Evolutionary conservation across 352 stramenopile species (phyloP).

Genomic region (Globisporangium irregulare): DNA sequence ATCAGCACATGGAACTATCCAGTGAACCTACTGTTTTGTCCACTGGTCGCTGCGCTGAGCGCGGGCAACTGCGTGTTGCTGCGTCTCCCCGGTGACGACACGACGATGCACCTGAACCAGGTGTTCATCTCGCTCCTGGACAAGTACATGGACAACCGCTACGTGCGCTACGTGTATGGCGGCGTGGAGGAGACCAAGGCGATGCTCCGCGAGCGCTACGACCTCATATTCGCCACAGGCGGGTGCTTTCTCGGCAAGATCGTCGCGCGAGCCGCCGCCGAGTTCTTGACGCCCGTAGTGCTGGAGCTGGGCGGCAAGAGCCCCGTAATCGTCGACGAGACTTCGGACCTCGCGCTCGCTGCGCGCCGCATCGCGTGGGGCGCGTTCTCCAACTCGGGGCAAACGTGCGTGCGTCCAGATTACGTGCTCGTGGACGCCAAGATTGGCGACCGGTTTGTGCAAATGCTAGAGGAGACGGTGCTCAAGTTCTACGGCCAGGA

Average conservation of each 20-base stretch:
- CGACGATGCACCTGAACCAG: slow-evolving; percentile 50
- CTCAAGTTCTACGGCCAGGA: slow-evolving; percentile 58
- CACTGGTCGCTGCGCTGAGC: slow-evolving; percentile 71
- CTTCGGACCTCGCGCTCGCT: slow-evolving; percentile 47
- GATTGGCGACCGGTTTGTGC: slow-evolving; percentile 56
- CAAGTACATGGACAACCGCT: slow-evolving; percentile 75
- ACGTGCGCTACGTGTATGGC: slow-evolving; percentile 83
- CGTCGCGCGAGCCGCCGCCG: slow-evolving; percentile 90
- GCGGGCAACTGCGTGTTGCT: slow-evolving; percentile 95
- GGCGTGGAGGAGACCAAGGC: slow-evolving; percentile 77
- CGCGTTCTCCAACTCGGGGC: slow-evolving; percentile 89
- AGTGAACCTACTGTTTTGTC: slow-evolving; percentile 72
- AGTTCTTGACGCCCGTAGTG: slow-evolving; percentile 91
- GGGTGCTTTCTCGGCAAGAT: slow-evolving; percentile 85
- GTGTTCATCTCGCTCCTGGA: slow-evolving; percentile 55
- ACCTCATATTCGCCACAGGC: slow-evolving; percentile 86
- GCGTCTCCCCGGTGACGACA: slow-evolving; percentile 90
- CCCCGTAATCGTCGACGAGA: slow-evolving; percentile 82
- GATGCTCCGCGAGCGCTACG: slow-evolving; percentile 73
- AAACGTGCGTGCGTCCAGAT: slow-evolving; percentile 94
- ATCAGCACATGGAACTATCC: slow-evolving; percentile 94
- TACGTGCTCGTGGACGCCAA: slow-evolving; percentile 88
- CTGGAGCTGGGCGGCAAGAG: slow-evolving; percentile 95
- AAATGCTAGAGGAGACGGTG: slow-evolving; percentile 34
- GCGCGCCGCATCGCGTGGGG: slow-evolving; percentile 79